These are phyloP conservation scores for Penicillium roqueforti DNA, from an alignment of 495 filamentous ascomycete genomes.

Conservation along the genomic window DNA sequence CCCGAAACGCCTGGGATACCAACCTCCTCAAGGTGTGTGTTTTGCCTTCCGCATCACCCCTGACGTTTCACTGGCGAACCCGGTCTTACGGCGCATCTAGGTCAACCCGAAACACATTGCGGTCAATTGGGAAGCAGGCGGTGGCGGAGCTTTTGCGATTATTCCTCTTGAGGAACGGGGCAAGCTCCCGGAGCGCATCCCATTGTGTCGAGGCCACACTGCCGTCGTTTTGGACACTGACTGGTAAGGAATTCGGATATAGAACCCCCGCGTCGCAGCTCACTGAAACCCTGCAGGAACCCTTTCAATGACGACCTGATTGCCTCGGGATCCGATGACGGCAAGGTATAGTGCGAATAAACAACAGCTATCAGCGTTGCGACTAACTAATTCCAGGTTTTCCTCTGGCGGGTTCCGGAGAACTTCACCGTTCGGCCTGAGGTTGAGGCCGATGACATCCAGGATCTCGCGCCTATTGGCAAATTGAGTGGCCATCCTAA, in stretches of 20 bases:
- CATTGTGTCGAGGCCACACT: constrained; percentile 93
- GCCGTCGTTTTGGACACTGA: constrained; percentile 95
- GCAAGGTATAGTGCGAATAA: constrained; percentile 56
- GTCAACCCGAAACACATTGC: constrained; percentile 93
- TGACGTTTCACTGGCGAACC: constrained; percentile 20
- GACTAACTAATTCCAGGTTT: constrained; percentile 51
- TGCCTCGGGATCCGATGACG: constrained; percentile 92
- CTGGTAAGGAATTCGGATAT: constrained; percentile 58
- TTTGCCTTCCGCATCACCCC: constrained; percentile 21
- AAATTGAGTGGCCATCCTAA: constrained; percentile 67
- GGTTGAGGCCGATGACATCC: constrained; percentile 64
- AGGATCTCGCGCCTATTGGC: constrained; percentile 73
- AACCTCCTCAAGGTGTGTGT: constrained; percentile 89
- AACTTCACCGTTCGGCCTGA: constrained; percentile 80
- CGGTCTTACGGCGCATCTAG: constrained; percentile 44
- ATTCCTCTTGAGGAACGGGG: constrained; percentile 87
- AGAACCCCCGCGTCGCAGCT: constrained; percentile 3
- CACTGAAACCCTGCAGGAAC: constrained; percentile 58
- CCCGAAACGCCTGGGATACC: constrained; percentile 97
- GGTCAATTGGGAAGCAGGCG: constrained; percentile 97
- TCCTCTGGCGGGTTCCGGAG: constrained; percentile 92
- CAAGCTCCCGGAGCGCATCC: constrained; percentile 85
- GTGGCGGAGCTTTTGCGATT: constrained; percentile 95
- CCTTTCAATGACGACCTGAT: constrained; percentile 93
- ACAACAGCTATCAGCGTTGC: neutral